Base-by-base conservation (phyloP, 2,329 filamentous ascomycete genomes). In the Pseudocercospora fuligena region DNA sequence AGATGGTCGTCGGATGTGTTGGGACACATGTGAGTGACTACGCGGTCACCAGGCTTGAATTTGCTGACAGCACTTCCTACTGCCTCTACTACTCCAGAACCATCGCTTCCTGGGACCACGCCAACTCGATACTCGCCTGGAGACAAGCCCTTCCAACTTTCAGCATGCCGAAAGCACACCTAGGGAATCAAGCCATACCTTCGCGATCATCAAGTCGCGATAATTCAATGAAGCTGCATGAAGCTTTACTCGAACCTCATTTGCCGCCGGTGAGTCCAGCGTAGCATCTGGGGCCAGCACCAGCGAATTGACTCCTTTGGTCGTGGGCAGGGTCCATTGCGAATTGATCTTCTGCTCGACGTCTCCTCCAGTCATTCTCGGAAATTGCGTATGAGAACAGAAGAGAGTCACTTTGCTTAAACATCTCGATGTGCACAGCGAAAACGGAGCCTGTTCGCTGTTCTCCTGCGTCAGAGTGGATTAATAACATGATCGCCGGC, bases 41-140 rank as follows among this genome's bases (percentile, higher is more conserved):
- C 86, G 16, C 85, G 82, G 74, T 88, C 86, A 21, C 86, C 87
- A 0, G 78, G 77, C 65, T 82, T 82, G 80, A 88, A 88, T 69
- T 87, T 86, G 64, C 76, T 82, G 1, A 89, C 86, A 31, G 84
- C 81, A 36, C 78, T 73, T 19, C 87, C 87, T 23, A 88, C 83
- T 58, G 81, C 79, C 69, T 86, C 81, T n/a, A 89, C 81, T 7
- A 31, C 25, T 56, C 51, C 51, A 56, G 51, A n/a, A 43, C 40
- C 40, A 19, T 71, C 69, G 25, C 65, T 70, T 25, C 66, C 65
- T 12, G 69, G 65, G n/a, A 72, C 65, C 12, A 70, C 51, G 9
- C 53, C 49, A 11, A 31, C 56, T 29, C 40, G 47, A 36, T 60
- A 14, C 31, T 60, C 54, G 31, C 66, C 68, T 31, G 69, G 70